A percentile compares a stretch with the other conserved stretches of the same genome.
phyloP scores from a whole-genome alignment of 306 rosid species.

The Echinosophora koreensis region DNA sequence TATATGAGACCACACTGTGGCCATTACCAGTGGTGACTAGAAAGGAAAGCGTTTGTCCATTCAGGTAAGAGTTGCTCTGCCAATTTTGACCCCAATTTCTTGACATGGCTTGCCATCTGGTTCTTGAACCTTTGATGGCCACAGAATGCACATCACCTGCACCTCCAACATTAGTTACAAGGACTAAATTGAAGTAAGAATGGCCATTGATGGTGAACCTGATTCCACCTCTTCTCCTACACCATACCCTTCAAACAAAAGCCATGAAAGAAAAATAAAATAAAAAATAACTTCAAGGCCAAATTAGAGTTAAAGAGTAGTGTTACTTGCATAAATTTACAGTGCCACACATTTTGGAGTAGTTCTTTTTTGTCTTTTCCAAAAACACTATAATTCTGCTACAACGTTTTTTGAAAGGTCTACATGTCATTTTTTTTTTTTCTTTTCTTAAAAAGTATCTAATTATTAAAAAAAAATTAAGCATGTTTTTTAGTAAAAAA shows the following conservation, averaged over 20 bases:
- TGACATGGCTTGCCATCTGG: slow-evolving; percentile 65
- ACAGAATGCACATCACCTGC: slow-evolving; percentile 62
- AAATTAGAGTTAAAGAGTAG: background rate
- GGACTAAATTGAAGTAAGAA: slow-evolving; percentile 63
- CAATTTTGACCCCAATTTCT: slow-evolving; percentile 59
- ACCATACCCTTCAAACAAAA: slow-evolving; percentile 52
- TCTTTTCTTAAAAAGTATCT: too few relatives aligned
- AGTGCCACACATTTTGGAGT: too few relatives aligned
- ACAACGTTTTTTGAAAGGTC: too few relatives aligned
- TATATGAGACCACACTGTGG: slow-evolving; percentile 47
- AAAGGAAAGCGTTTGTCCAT: slow-evolving; percentile 61
- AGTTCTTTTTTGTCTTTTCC: too few relatives aligned
- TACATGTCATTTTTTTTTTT: too few relatives aligned
- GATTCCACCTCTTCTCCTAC: slow-evolving; percentile 58
- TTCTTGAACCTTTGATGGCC: slow-evolving; percentile 59
- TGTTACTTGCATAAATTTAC: too few relatives aligned
- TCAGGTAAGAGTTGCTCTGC: slow-evolving; percentile 55
- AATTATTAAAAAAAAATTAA: too few relatives aligned
- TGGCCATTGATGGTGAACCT: slow-evolving; percentile 63
- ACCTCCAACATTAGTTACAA: slow-evolving; percentile 63
- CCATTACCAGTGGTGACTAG: slow-evolving; percentile 56
- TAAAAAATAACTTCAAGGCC: background rate
- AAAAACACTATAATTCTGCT: too few relatives aligned
- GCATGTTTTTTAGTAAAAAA: too few relatives aligned
- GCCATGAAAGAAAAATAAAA: background rate